Base-by-base conservation (phyloP, 495 filamentous ascomycete species). In the Xylaria venustula region DNA sequence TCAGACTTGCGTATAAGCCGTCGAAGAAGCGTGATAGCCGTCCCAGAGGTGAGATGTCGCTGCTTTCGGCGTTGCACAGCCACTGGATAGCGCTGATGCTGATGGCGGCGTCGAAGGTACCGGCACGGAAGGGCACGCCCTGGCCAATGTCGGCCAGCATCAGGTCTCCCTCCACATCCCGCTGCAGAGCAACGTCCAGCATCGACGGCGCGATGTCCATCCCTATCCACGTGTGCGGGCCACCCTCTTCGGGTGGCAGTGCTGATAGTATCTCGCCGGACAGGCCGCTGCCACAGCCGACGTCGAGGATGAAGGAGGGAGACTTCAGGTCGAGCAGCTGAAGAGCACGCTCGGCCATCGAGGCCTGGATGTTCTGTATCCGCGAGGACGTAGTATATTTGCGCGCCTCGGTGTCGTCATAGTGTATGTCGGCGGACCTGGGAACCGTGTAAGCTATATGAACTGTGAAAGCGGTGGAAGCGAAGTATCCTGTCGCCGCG, bases 301-400 rank as follows among this genome's bases (percentile, higher is more conserved):
- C 76, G 73, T 98, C 94, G 67, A 98, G 90, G 73, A 98, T 91
- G 42, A 97, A 70, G 42, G 90, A 93, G 11, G 95, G 90, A 7
- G 79, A 75, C n/a, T 81, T 70, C 37, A 98, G 89, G 71, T 87
- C 79, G 68, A 98, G 90, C 36, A 98, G 90, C 60, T 91, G 85
- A 63, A 98, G 90, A 36, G 93, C 93, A 50, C 94, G 91, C 63
- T 90, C 79, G 30, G 94, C 95, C 94, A 98, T 98, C 53, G 87
- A 83, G 14, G 92, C 88, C 75, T 98, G 94, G 72, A 98, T 94
- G 63, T 89, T 90, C 67, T 92, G 88, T 69, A 98, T 98, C 55
- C 94, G 92, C 19, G 92, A 97, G 55, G 86, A 91, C 28, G 93
- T 97, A n/a, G 95, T 98, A 78, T 98, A 98, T 79, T 96, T 93